These are phyloP conservation scores for Russula foetens DNA, from an alignment of 768 basidiomycete genomes.

Conservation along the genomic window DNA sequence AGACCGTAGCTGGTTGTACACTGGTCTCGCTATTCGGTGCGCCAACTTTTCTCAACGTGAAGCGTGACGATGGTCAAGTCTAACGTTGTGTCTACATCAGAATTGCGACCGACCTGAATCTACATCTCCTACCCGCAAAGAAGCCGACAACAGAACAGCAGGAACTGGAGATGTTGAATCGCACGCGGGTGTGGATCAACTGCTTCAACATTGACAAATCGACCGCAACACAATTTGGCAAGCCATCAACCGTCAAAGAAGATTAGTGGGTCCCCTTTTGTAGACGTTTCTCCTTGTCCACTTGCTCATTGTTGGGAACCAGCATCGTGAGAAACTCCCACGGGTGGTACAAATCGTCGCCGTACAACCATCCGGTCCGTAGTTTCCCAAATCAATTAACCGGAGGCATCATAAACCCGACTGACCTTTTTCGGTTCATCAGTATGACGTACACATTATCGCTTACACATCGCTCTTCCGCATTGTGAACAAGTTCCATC, in stretches of 20 bases:
- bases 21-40: conserved; percentile 82
- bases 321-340: conserved; percentile 17
- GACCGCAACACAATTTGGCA: conserved; percentile 82
- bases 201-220: conserved; percentile 90
- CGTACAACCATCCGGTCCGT: conserved; percentile 14
- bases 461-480: conserved; percentile 18
- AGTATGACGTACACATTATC: conserved; percentile 20
- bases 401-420: background rate
- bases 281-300: background rate
- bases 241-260: conserved; percentile 67
- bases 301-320: background rate
- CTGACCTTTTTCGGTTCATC: background rate
- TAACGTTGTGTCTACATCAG: conserved; percentile 31
- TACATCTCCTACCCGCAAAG: conserved; percentile 68
- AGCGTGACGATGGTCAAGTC: background rate
- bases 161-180: conserved; percentile 81
- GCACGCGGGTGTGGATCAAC: conserved; percentile 84
- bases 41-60: conserved; percentile 20
- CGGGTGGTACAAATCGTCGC: conserved; percentile 18
- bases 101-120: conserved; percentile 82
- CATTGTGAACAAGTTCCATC: conserved; percentile 17
- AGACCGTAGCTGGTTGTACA: conserved; percentile 83
- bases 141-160: conserved; percentile 73
- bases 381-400: background rate
- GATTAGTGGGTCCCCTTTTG: conserved; percentile 58